phyloP scores from a whole-genome alignment of 148 eudicot species.

The Amaranthus cruentus region DNA sequence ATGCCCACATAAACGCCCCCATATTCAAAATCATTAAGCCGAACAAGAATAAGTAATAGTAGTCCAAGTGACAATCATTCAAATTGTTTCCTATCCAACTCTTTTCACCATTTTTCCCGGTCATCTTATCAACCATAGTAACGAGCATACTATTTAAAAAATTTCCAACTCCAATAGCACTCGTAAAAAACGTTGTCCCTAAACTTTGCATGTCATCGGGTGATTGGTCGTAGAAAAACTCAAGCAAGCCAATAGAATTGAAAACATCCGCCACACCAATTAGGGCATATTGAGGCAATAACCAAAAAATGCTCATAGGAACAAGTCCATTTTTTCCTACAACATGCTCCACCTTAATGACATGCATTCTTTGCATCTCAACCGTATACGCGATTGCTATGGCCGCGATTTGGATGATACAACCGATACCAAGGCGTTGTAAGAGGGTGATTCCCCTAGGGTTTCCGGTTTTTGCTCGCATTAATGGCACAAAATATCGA shows the following conservation, averaged over 20 bases:
- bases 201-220: slow-evolving; percentile 88
- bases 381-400: slow-evolving; percentile 54
- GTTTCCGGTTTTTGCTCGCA: slow-evolving; percentile 52
- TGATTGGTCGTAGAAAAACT: slow-evolving; percentile 88
- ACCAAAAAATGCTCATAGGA: slow-evolving; percentile 68
- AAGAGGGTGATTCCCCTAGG: slow-evolving; percentile 78
- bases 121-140: slow-evolving; percentile 59
- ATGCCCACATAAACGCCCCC: slow-evolving; percentile 56
- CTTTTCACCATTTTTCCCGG: slow-evolving; percentile 49
- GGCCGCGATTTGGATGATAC: slow-evolving; percentile 63
- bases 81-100: slow-evolving; percentile 84
- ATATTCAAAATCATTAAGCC: slow-evolving; percentile 50
- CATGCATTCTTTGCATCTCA: slow-evolving; percentile 58
- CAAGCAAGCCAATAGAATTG: slow-evolving; percentile 68
- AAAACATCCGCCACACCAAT: slow-evolving; percentile 89
- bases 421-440: slow-evolving; percentile 70
- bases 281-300: slow-evolving; percentile 72
- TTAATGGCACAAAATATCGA: slow-evolving; percentile 67
- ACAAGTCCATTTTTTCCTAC: slow-evolving; percentile 32
- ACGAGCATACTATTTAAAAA: slow-evolving; percentile 76
- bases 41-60: slow-evolving; percentile 68
- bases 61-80: slow-evolving; percentile 79
- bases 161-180: slow-evolving; percentile 76
- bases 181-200: slow-evolving; percentile 83
- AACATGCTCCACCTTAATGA: slow-evolving; percentile 34